Evolutionary conservation across 1,284 basidiomycete species (phyloP), one percentile per base, ranked within the genome.

Genomic region (Leucocoprinus gongylophorus): DNA sequence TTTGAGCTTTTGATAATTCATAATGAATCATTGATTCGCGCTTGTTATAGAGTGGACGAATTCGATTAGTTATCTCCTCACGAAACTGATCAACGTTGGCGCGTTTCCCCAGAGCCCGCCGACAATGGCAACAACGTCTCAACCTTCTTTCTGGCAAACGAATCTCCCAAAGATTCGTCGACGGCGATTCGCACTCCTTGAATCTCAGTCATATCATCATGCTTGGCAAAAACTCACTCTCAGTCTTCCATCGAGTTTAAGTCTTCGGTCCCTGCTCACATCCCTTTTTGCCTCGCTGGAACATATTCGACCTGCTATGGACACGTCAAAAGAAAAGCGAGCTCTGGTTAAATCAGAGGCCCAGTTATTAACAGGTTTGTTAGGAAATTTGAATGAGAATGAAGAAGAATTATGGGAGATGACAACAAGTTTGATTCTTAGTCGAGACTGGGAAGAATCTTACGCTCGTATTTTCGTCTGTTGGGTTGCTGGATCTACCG

Each of bases 81-180:
- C 75, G 6, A 91, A 86, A 62, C 75, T 82, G 28, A 79, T 76
- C 39, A 81, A 79, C 53, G 64, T 83, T 20, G 86, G 88, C 4
- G 64, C 78, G 2, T 86, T 92, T 54, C 80, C 81, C 5, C 58
- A 73, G 0, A 65, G 67, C 0, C 57, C 69, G 47, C 74, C 80
- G 40, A 62, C 35, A 37, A 17, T 15, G 6, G 6, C 63, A 12
- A 64, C 70, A 43, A 76, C 74, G 45, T 81, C 75, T 3, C 86
- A 79, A 55, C 73, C 75, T 28, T 91, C 79, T 5, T 93, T 82
- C 70, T 91, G 80, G 65, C 64, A 62, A 41, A 71, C 66, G 12
- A 74, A 63, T 3, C 67, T 81, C 39, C 73, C 72, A 8, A 66
- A 60, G 30, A 76, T 88, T 38, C 76, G 78, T 28, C 53, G 55